These are phyloP conservation scores for Cladorrhinum sp. DNA, from an alignment of 2,329 filamentous ascomycete genomes.

Conservation along the genomic window DNA sequence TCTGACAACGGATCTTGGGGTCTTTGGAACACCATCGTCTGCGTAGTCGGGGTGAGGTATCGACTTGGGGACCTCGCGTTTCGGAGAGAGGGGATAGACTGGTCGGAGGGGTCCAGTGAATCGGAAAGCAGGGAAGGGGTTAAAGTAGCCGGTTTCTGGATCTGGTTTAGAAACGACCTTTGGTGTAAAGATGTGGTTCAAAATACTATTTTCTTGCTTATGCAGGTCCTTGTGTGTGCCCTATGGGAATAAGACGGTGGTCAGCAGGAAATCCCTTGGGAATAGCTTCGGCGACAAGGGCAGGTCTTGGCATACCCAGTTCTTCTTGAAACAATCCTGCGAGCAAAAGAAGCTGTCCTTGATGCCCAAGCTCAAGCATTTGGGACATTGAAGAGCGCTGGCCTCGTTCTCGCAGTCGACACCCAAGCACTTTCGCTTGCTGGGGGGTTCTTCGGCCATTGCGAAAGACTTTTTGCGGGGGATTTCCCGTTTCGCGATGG, in stretches of 20 bases:
- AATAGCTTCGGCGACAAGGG: background rate
- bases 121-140: constrained; percentile 85
- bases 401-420: constrained; percentile 84
- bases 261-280: constrained; percentile 15
- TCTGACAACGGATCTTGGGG: constrained; percentile 58
- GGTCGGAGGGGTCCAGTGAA: constrained; percentile 81
- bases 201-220: constrained; percentile 73
- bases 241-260: constrained; percentile 44
- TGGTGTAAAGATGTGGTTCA: constrained; percentile 71
- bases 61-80: constrained; percentile 69
- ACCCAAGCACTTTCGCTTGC: constrained; percentile 72
- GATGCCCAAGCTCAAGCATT: constrained; percentile 82
- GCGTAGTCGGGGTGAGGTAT: constrained; percentile 88
- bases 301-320: constrained; percentile 68
- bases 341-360: constrained; percentile 95
- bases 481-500: constrained; percentile 4
- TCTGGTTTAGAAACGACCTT: constrained; percentile 87
- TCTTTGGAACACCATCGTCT: constrained; percentile 70
- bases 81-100: constrained; percentile 77
- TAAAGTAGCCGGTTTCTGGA: constrained; percentile 84
- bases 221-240: constrained; percentile 77
- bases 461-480: constrained; percentile 21
- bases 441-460: constrained; percentile 49
- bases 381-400: constrained; percentile 85
- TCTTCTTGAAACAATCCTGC: constrained; percentile 98